These are phyloP conservation scores for Aspergillus pseudotamarii DNA, from an alignment of 2,329 filamentous ascomycete species.

Conservation along the genomic window DNA sequence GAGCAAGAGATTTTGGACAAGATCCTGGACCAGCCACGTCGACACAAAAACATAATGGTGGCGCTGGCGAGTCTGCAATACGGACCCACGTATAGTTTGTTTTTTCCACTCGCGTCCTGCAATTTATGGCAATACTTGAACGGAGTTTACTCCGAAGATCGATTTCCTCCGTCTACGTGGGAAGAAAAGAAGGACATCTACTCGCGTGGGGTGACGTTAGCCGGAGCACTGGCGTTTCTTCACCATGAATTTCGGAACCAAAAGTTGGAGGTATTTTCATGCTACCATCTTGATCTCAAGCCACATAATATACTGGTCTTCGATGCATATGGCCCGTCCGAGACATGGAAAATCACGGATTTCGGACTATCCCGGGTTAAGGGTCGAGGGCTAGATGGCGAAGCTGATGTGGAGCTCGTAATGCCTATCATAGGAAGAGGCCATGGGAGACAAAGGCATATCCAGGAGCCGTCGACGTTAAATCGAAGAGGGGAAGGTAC, in stretches of 20 bases:
- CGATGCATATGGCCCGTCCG: conserved; percentile 9
- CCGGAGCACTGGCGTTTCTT: conserved; percentile 41
- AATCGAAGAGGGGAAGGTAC: conserved; percentile 32
- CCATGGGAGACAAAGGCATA: conserved; percentile 16
- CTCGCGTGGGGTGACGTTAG: conserved; percentile 34
- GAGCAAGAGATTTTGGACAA: conserved; percentile 40
- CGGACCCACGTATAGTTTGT: conserved; percentile 41
- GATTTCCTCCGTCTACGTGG: conserved; percentile 13
- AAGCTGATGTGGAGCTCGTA: conserved; percentile 11
- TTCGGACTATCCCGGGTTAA: conserved; percentile 48
- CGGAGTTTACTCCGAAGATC: conserved; percentile 12
- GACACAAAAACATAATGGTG: conserved; percentile 41
- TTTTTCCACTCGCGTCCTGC: conserved; percentile 45
- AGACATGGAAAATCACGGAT: conserved; percentile 46
- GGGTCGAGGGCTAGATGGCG: conserved; percentile 23
- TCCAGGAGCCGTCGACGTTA: neutral
- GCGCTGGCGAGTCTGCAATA: conserved; percentile 41
- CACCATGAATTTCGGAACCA: conserved; percentile 36
- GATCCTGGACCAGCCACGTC: conserved; percentile 36
- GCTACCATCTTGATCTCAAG: conserved; percentile 48
- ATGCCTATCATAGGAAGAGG: neutral
- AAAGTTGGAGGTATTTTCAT: conserved; percentile 33
- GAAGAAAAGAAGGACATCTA: conserved; percentile 30
- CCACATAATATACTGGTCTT: conserved; percentile 41
- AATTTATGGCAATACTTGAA: conserved; percentile 44